Conservation (phyloP, 345 rosid genomes). For the Citrus mangshanensis region DNA sequence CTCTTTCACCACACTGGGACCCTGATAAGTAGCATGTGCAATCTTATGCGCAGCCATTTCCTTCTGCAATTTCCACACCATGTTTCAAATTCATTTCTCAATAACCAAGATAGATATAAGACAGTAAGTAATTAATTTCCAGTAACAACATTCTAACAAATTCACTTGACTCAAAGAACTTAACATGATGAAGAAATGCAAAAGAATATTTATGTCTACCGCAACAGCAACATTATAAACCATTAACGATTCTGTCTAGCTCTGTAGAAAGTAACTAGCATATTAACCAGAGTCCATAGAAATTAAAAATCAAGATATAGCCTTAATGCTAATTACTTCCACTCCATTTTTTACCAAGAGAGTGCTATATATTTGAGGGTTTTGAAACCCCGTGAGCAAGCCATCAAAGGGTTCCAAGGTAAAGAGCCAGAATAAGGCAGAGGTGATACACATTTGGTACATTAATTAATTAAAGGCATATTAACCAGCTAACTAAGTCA, state of each 20-base stretch:
- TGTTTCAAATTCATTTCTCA: not conserved
- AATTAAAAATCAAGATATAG: not conserved
- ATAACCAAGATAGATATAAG: not conserved
- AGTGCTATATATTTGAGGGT: not conserved
- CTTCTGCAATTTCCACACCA: not conserved
- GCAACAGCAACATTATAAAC: not conserved
- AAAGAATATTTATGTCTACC: not conserved
- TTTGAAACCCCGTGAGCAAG: not conserved
- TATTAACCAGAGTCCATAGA: not conserved
- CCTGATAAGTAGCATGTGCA: constrained; percentile 24
- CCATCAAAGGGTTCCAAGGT: not conserved
- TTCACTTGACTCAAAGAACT: not conserved
- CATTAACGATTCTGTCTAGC: not conserved
- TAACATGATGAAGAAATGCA: not conserved
- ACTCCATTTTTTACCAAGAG: not conserved
- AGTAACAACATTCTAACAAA: not conserved
- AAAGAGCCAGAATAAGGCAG: not conserved
- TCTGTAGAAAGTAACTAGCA: not conserved
- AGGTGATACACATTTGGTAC: not conserved
- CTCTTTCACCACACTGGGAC: constrained; percentile 41
- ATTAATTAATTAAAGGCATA: no score
- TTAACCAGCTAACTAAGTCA: no score
- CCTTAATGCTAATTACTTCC: not conserved
- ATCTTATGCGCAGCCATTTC: constrained; percentile 25
- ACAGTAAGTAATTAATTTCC: not conserved